These are phyloP conservation scores for Myxozyma mucilagina DNA, from an alignment of 805 yeast genomes.

Conservation along the genomic window DNA sequence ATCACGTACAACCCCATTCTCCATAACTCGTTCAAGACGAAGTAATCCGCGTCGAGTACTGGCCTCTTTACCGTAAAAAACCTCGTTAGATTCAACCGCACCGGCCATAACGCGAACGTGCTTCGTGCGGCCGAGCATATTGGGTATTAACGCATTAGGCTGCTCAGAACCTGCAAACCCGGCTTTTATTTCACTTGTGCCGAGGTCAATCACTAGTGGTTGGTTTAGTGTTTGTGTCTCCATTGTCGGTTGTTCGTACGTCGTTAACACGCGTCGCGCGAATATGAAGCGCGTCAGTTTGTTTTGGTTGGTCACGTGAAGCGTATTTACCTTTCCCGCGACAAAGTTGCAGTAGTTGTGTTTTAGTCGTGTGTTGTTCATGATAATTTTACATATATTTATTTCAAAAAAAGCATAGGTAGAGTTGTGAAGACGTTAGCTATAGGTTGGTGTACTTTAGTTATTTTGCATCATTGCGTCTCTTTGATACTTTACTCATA, in stretches of 20 bases:
- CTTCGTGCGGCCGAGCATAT: conserved; percentile 78
- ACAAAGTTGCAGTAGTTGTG: too few relatives aligned
- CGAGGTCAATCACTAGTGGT: conserved; percentile 78
- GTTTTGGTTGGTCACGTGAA: too few relatives aligned
- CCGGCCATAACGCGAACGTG: conserved; percentile 82
- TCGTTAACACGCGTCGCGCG: conserved; percentile 1
- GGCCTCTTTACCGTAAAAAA: conserved; percentile 70
- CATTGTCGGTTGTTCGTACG: conserved; percentile 8
- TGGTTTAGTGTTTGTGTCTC: conserved; percentile 48
- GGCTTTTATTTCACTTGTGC: conserved; percentile 80
- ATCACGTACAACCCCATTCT: conserved; percentile 73
- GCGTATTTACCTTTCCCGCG: too few relatives aligned
- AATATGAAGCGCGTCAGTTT: neutral
- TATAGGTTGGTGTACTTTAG: too few relatives aligned
- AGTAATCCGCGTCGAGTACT: conserved; percentile 77
- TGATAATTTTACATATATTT: too few relatives aligned
- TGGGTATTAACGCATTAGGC: conserved; percentile 65
- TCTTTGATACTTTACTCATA: neutral
- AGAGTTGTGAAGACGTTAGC: too few relatives aligned
- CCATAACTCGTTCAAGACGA: conserved; percentile 67
- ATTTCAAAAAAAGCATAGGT: too few relatives aligned
- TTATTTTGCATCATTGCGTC: too few relatives aligned
- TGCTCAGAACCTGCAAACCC: conserved; percentile 92
- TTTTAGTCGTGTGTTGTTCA: too few relatives aligned
- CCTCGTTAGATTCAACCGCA: conserved; percentile 60